Evolutionary conservation across 768 basidiomycete genomes (phyloP), one percentile per base, ranked within the genome.

Genomic region (Exsudoporus frostii): DNA sequence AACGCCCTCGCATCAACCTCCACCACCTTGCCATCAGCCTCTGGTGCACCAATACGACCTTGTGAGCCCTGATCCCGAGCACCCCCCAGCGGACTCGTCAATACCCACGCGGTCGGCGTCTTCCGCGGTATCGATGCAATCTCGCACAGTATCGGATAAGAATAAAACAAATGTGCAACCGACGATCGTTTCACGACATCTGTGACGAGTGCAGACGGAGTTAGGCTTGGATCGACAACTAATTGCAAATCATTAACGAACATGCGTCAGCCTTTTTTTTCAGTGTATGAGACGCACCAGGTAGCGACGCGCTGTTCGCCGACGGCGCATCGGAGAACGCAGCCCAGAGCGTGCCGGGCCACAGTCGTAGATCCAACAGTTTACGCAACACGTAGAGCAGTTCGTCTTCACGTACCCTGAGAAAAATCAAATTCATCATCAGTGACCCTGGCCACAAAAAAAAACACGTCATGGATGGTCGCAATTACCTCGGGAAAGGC

Each of bases 321-420:
- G 84, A 78, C 0, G 90, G 85, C 7, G 82, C 62, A n/a, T 82
- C 79, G 1, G 88, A 87, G 7, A 85, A 64, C 0, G 88, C 84
- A 0, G 88, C 87, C 86, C 86, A 90, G 8, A 93, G 69, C 2
- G 84, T 83, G 3, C 89, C 89, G 13, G 84, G 75, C 82, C 83
- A 89, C 10, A 97, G 71, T n/a, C 77, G 76, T 20, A 94, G 72
- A 33, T 80, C 78, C 13, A 83, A 74, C n/a, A 98, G 73, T 56
- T 91, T 90, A 38, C 81, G 81, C 13, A 98, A 71, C 25, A 93
- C 80, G 64, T 94, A 96, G 2, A 95, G 66, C 14, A 98, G 65
- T 61, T 98, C 96, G 60, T 96, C 92, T 68, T 98, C 93, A 24
- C 92, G 80, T 1, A 84, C 81, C 50, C 94, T 94, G 19, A 37